phyloP scores from a whole-genome alignment of 2,329 filamentous ascomycete species.

The Knufia fluminis region DNA sequence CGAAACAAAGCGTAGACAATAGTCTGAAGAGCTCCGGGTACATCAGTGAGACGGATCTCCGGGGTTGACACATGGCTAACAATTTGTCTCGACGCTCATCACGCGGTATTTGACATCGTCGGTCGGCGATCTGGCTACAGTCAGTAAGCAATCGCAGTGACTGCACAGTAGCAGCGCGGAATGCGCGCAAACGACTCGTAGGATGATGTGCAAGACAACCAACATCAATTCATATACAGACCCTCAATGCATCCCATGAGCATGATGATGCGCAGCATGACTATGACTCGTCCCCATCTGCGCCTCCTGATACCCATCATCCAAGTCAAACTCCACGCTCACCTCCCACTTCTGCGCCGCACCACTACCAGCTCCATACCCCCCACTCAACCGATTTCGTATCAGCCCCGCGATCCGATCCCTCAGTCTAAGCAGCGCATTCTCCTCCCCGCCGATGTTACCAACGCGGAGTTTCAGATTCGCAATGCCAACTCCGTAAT shows the following conservation, averaged over 20 bases:
- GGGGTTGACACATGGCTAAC: too few relatives aligned
- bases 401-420: conserved; percentile 69
- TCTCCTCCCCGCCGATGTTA: conserved; percentile 51
- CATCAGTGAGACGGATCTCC: too few relatives aligned
- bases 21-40: too few relatives aligned
- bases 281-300: conserved; percentile 18
- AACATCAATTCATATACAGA: neutral
- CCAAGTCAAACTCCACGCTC: conserved; percentile 64
- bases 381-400: conserved; percentile 76
- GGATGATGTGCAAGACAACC: neutral
- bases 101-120: too few relatives aligned
- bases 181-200: too few relatives aligned
- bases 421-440: conserved; percentile 61
- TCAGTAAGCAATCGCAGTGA: too few relatives aligned
- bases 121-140: too few relatives aligned
- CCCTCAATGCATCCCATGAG: neutral
- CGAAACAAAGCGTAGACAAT: too few relatives aligned
- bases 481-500: conserved; percentile 93
- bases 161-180: too few relatives aligned
- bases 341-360: conserved; percentile 80
- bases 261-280: conserved; percentile 10
- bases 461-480: conserved; percentile 70
- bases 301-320: conserved; percentile 22
- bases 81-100: too few relatives aligned
- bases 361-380: conserved; percentile 64